phyloP scores from a whole-genome alignment of 2,329 filamentous ascomycete genomes.

The Pseudogymnoascus verrucosus region DNA sequence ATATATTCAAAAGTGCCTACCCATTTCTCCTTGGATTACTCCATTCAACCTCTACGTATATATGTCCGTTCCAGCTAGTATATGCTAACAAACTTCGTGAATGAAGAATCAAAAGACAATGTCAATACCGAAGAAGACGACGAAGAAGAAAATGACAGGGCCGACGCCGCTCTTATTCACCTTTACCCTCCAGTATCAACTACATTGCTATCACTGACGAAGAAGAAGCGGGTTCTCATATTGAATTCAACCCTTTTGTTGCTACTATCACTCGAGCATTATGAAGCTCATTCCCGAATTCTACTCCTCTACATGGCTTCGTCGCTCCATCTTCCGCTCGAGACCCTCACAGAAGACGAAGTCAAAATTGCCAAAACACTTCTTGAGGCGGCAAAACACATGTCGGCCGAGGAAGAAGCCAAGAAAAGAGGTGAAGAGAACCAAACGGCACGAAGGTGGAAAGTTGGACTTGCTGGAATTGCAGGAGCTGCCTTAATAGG shows the following conservation, averaged over 20 bases:
- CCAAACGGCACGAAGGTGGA: slow-evolving; percentile 68
- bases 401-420: slow-evolving; percentile 62
- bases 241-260: slow-evolving; percentile 66
- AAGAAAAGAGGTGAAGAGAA: slow-evolving; percentile 66
- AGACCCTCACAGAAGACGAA: slow-evolving; percentile 62
- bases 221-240: slow-evolving; percentile 57
- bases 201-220: slow-evolving; percentile 48
- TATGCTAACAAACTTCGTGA: background rate
- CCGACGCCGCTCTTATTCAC: slow-evolving; percentile 40
- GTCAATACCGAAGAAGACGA: slow-evolving; percentile 16
- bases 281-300: slow-evolving; percentile 64
- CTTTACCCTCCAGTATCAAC: slow-evolving; percentile 54
- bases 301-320: slow-evolving; percentile 63
- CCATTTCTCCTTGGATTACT: slow-evolving; percentile 9
- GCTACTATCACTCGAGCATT: slow-evolving; percentile 68
- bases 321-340: slow-evolving; percentile 60
- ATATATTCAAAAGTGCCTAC: slow-evolving; percentile 1
- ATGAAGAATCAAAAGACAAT: slow-evolving; percentile 17
- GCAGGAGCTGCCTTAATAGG: slow-evolving; percentile 73
- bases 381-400: slow-evolving; percentile 64
- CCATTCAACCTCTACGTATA: background rate
- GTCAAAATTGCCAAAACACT: slow-evolving; percentile 66
- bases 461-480: slow-evolving; percentile 81
- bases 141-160: slow-evolving; percentile 35
- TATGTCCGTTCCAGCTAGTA: background rate